A percentile compares a stretch with the other conserved stretches of the same genome.
These are phyloP conservation scores for Alternaria gaisen DNA, from an alignment of 2,329 filamentous ascomycete genomes.

Conservation along the genomic window DNA sequence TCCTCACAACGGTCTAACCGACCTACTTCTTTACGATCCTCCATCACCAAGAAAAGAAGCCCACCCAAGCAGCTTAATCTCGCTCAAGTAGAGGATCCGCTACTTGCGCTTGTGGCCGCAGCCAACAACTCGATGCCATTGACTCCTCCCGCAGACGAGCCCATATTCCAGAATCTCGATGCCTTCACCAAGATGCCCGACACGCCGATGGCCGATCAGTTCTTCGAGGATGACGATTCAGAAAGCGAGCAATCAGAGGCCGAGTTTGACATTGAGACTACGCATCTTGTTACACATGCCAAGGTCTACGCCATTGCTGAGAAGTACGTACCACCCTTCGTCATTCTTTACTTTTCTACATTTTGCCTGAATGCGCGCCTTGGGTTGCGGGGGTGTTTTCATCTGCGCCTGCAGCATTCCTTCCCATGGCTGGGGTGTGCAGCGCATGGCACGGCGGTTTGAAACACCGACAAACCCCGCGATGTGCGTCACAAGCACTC, in stretches of 20 bases:
- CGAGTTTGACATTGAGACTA: conserved; percentile 49
- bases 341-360: conserved; percentile 18
- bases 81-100: conserved; percentile 49
- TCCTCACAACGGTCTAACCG: conserved; percentile 41
- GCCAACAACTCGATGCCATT: conserved; percentile 32
- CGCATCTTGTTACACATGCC: conserved; percentile 57
- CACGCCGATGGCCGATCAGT: conserved; percentile 46
- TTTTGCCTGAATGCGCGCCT: conserved; percentile 26
- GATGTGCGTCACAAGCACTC: conserved; percentile 37
- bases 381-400: conserved; percentile 22
- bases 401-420: conserved; percentile 13
- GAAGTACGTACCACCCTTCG: conserved; percentile 51
- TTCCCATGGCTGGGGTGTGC: conserved; percentile 28
- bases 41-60: conserved; percentile 21
- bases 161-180: conserved; percentile 31
- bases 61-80: conserved; percentile 43
- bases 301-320: conserved; percentile 61
- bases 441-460: conserved; percentile 31
- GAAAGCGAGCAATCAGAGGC: conserved; percentile 42
- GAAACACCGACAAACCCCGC: conserved; percentile 40
- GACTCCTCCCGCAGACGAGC: conserved; percentile 40
- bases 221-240: conserved; percentile 43
- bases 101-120: conserved; percentile 47
- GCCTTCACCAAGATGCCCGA: conserved; percentile 41
- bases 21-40: conserved; percentile 30